Evolutionary conservation across 306 rosid genomes (phyloP).

Genomic region (Prunus padus): DNA sequence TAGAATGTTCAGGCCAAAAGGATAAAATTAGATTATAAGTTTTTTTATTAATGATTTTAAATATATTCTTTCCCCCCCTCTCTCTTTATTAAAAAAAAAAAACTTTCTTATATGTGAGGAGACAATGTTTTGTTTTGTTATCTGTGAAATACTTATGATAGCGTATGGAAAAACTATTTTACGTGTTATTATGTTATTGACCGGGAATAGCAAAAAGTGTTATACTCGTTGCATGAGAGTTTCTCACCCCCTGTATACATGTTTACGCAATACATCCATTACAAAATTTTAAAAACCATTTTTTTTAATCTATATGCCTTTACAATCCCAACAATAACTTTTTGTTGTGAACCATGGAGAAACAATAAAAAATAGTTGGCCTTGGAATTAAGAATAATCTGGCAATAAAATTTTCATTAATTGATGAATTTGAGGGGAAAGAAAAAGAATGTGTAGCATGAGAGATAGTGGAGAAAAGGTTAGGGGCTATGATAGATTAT

Average conservation of each 20-base stretch:
- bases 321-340: not conserved
- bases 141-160: too few species aligned
- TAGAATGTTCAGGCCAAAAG: not conserved
- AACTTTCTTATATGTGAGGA: too few species aligned
- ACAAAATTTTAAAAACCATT: not conserved
- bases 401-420: not conserved
- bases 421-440: not conserved
- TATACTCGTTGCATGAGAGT: too few species aligned
- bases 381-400: not conserved
- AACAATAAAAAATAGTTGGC: not conserved
- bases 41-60: not conserved
- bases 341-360: conserved; percentile 10
- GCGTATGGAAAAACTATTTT: too few species aligned
- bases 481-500: not conserved
- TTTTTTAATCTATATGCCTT: not conserved
- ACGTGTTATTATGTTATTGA: too few species aligned
- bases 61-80: not conserved
- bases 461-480: not conserved
- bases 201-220: fast-evolving
- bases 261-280: not conserved
- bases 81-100: too few species aligned
- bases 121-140: too few species aligned
- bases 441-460: not conserved
- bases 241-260: not conserved
- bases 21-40: not conserved